Evolutionary conservation across 345 rosid genomes (phyloP), one percentile per base, ranked within the genome.

Genomic region (Bruguiera parviflora): DNA sequence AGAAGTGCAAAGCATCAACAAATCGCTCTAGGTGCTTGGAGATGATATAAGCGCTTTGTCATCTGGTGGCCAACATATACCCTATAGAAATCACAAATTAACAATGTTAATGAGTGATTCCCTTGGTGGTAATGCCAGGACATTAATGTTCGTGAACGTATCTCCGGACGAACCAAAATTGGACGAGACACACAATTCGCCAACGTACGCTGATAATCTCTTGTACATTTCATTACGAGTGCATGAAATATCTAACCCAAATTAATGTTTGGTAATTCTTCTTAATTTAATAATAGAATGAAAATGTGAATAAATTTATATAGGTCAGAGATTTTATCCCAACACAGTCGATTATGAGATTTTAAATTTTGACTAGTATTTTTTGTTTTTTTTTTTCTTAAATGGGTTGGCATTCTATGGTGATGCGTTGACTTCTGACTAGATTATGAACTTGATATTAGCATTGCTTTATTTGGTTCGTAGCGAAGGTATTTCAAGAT

Each of bases 31-130:
- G 32, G 98, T 96, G 35, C 88, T 94, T 1, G 98, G 96, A 5
- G 96, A 92, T 81, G 99, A 92, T 32, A 95, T 95, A 28, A 85
- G 96, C 73, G 96, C 97, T 72, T 80, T 95, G 70, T 92, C 97
- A 49, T 81, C 97, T 5, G 87, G 92, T 32, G 77, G 85, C 72
- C 99, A 89, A 71, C 97, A 95, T 68, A 87, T 92, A 55, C 97
- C 99, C 13, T 95, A 95, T 29, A 81, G 97, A 56, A 95, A 95
- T 72, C 99, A 95, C 88, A 95, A 95, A 74, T 63, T 95, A 69
- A 95, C 97, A 0, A 89, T 95, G 99, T 73, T 95, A 76, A 92
- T 95, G 97, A 92, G 96, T 25, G 99, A 95, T 79, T 95, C 99
- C 31, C 87, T 95, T 3, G 99, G 99, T 27, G 99, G 99, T 63